Base-by-base conservation (phyloP, 768 basidiomycete genomes). In the Tricholoma saponaceum region DNA sequence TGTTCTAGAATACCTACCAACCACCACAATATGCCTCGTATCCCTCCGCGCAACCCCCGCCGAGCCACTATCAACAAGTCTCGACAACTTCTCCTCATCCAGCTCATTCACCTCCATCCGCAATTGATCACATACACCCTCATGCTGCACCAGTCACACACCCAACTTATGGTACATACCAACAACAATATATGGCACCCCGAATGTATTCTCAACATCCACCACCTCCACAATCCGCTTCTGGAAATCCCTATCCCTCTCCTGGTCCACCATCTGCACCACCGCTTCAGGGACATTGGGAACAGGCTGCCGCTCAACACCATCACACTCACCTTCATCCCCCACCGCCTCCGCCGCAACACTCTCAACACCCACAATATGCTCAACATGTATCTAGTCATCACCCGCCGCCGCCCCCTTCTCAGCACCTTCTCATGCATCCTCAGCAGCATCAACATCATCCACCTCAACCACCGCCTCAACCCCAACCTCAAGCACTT, bases 121-220 rank as follows among this genome's bases (percentile, higher is more conserved):
- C 75, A n/a, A 73, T 78, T 52, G 78, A 81, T 52, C 77, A 78
- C 43, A 61, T 75, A 16, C 78, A 75, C 33, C 74, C 74, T 47
- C 67, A 75, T 46, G 65, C 74, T 53, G 67, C 74, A 16, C 69
- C 70, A 25, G 62, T 76, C 32, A 50, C 68, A 41, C 75, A 79
- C 59, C 70, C 72, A 25, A 67, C 56, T 26, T 78, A 79, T 67
- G 51, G 64, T 20, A 60, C 61, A 25, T 70, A 71, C 56, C 72
- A 67, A 59, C 68, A 66, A 44, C 71, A 62, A 33, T 71, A 73
- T 52, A 69, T 76, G 56, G 70, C 69, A 46, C 65, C 69, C 65
- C 58, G 66, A 7, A 58, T 66, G 20, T 73, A 71, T 53, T 66
- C 69, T 39, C 75, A 70, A 22, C 70, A 75, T 58, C 61, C 69